These are phyloP conservation scores for Epichloe aotearoae DNA, from an alignment of 2,329 filamentous ascomycete genomes.

Conservation along the genomic window DNA sequence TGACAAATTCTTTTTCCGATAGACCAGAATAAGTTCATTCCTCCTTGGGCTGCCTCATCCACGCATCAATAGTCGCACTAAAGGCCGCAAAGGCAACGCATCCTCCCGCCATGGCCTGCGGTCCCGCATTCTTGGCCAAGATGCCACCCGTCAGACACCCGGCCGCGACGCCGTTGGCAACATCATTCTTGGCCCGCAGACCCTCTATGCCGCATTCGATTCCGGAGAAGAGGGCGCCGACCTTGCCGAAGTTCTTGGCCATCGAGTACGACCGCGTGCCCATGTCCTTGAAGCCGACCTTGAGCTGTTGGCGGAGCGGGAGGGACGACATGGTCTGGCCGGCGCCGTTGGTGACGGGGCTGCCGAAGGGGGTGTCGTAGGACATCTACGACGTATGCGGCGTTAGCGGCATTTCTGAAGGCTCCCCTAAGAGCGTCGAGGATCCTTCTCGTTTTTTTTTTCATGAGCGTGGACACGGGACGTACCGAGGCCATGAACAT, in stretches of 20 bases:
- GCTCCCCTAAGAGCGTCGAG: no score
- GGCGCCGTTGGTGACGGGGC: slow-evolving; percentile 24
- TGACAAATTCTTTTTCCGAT: neutral
- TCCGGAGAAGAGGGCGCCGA: slow-evolving; percentile 80
- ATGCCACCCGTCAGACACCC: slow-evolving; percentile 88
- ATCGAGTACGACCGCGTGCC: slow-evolving; percentile 67
- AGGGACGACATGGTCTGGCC: slow-evolving; percentile 39
- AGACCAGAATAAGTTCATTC: slow-evolving; percentile 23
- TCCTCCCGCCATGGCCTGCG: slow-evolving; percentile 74
- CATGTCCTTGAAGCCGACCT: slow-evolving; percentile 87
- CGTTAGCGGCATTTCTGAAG: no score
- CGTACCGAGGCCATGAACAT: slow-evolving; percentile 95
- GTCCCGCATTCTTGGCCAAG: slow-evolving; percentile 73
- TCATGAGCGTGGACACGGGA: no score
- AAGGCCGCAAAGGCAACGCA: slow-evolving; percentile 93
- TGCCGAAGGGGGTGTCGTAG: slow-evolving; percentile 79
- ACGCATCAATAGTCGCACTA: slow-evolving; percentile 80
- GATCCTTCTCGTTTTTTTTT: no score
- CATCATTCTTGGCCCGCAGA: slow-evolving; percentile 81
- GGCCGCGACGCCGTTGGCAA: slow-evolving; percentile 74
- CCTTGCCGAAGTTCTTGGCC: slow-evolving; percentile 89
- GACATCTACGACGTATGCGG: slow-evolving; percentile 55
- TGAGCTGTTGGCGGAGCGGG: slow-evolving; percentile 72
- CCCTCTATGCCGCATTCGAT: slow-evolving; percentile 96
- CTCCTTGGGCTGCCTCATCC: slow-evolving; percentile 67